Percentiles rank a stretch among this genome's conserved stretches.
Conservation (phyloP, 257 asterid genomes). For the Asclepias syriaca region DNA sequence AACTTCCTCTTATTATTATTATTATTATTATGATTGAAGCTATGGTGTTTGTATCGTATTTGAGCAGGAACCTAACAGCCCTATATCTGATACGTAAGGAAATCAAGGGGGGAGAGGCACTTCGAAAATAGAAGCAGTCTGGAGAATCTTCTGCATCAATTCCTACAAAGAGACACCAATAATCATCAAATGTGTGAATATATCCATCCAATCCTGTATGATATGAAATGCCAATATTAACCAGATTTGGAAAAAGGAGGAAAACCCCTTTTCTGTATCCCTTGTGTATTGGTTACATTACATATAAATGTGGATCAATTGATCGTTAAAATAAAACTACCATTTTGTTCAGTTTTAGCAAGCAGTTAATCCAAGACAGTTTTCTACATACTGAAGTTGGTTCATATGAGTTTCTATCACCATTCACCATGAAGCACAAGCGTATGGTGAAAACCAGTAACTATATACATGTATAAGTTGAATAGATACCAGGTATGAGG, state of each 20-base stretch:
- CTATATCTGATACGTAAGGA: constrained; percentile 10
- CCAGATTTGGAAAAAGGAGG: not conserved
- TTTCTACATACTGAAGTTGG: not conserved
- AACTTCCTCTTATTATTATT: not conserved
- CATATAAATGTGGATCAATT: not conserved
- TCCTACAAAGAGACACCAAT: not conserved
- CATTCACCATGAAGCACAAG: not conserved
- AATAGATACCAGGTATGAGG: not conserved
- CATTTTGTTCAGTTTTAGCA: not conserved
- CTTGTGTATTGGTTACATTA: not conserved
- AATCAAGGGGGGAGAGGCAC: not conserved
- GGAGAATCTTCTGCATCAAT: constrained; percentile 2
- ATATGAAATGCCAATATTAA: not conserved
- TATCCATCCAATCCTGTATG: not conserved
- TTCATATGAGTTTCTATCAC: constrained; percentile 1
- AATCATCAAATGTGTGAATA: not conserved
- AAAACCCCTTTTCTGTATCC: not conserved
- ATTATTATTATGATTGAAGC: not conserved
- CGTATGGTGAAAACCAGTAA: not conserved
- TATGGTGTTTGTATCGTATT: constrained; percentile 2
- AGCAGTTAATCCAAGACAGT: not conserved
- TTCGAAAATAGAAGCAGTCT: not conserved
- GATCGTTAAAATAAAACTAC: not conserved
- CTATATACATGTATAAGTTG: not conserved
- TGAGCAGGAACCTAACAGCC: constrained; percentile 15